Percentiles rank a stretch among this genome's conserved stretches.
Conservation (phyloP, 225 moss, liverwort and hornwort species). For the Marchantia paleacea region DNA sequence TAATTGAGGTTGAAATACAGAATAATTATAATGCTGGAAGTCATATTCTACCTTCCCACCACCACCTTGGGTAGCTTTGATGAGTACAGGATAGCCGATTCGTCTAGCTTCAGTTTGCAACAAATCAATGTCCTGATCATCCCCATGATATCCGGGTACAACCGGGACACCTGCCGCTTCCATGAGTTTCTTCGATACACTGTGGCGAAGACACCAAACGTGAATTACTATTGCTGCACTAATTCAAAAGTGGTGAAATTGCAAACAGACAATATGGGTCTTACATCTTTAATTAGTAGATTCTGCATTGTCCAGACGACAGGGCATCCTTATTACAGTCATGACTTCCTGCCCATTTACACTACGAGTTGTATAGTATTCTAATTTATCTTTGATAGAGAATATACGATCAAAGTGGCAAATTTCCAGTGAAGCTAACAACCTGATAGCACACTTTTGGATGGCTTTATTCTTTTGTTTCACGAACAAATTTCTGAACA, state of each 20-base stretch:
- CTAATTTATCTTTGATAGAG: neutral
- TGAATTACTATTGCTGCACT: neutral
- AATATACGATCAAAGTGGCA: neutral
- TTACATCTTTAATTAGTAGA: neutral
- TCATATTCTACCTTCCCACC: conserved; percentile 82
- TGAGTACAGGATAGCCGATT: conserved; percentile 95
- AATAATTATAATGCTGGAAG: neutral
- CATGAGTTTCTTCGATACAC: conserved; percentile 93
- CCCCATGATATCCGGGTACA: conserved; percentile 97
- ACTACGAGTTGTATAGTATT: neutral
- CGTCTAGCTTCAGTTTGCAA: conserved; percentile 62
- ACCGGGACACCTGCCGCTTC: conserved; percentile 90
- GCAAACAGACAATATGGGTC: neutral
- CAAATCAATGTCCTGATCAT: conserved; percentile 64
- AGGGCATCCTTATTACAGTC: neutral
- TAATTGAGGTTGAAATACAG: neutral
- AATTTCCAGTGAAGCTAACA: neutral
- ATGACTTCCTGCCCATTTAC: neutral
- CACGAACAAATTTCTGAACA: neutral
- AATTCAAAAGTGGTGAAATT: neutral
- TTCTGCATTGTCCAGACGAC: neutral
- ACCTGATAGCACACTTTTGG: neutral
- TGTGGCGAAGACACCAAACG: conserved; percentile 24
- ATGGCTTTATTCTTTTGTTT: neutral
- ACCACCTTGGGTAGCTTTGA: conserved; percentile 97